Evolutionary conservation across 1,284 basidiomycete species (phyloP), one percentile per base, ranked within the genome.

Genomic region (Naganishia liquefaciens): DNA sequence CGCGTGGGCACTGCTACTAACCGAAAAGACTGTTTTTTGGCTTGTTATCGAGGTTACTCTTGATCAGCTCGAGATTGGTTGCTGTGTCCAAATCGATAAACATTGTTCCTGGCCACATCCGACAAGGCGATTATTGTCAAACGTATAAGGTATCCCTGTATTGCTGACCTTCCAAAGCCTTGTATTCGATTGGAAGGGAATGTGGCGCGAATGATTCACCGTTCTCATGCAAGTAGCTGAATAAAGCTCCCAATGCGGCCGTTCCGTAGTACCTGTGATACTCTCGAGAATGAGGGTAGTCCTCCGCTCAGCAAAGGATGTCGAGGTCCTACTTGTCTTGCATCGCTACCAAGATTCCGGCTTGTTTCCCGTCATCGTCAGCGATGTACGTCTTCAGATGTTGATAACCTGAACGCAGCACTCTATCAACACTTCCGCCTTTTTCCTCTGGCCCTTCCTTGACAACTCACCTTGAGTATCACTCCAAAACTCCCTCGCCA

Each of bases 71-170:
- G 2, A 98, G 82, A 74, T 93, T 92, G 53, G 84, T 84, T 0
- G 87, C 90, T 0, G 89, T 91, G 64, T 93, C 92, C 0, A 86
- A 83, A 74, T 96, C 93, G 70, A 98, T 90, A 83, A 95, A 85
- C 88, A 96, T 90, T 0, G 91, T 93, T 0, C 92, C 92, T 76
- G 86, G 5, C 5, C 17, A 25, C 25, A 42, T 54, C 30, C 1
- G 23, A 15, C 25, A 13, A 50, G 4, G 17, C 5, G 11, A 11
- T 10, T 17, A n/a, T 43, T 19, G 15, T 27, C 46, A 27, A 10
- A 37, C 33, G 33, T 47, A 33, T 52, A 62, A n/a, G n/a, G n/a
- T 50, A 49, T 65, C n/a, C 23, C n/a, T 44, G 11, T 2, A 37
- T n/a, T 10, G 62, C 70, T 40, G 13, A 79, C 83, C 84, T 71